Evolutionary conservation across 2,329 filamentous ascomycete species (phyloP).

Genomic region (Trichoderma koningiopsis): DNA sequence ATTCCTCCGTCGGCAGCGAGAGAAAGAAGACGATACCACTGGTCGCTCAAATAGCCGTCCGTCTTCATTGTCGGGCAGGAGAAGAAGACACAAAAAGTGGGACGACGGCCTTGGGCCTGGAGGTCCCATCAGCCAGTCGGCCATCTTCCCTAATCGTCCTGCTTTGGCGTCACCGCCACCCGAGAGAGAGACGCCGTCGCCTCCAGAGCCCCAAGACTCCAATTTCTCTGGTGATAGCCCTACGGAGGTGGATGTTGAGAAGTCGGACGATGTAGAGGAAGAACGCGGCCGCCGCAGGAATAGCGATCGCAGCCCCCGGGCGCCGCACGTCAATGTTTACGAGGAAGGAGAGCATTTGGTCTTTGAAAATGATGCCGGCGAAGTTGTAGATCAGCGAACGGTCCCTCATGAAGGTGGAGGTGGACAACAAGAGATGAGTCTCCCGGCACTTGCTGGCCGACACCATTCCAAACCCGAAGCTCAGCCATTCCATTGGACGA

Average conservation of each 20-base stretch:
- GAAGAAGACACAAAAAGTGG: conserved; percentile 67
- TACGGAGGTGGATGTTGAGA: conserved; percentile 37
- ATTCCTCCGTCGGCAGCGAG: conserved; percentile 80
- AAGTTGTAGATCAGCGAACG: conserved; percentile 67
- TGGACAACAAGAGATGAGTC: conserved; percentile 22
- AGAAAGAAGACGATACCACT: conserved; percentile 70
- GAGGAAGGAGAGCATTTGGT: conserved; percentile 79
- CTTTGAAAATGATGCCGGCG: conserved; percentile 83
- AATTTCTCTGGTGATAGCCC: conserved; percentile 38
- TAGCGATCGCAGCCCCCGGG: conserved; percentile 25
- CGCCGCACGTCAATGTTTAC: conserved; percentile 64
- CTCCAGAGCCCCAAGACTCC: conserved; percentile 39
- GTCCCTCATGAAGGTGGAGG: conserved; percentile 38
- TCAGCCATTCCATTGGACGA: conserved; percentile 36
- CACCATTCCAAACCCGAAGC: conserved; percentile 22
- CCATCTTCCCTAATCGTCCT: conserved; percentile 70
- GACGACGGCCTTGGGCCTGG: conserved; percentile 76
- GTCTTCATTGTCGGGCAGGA: conserved; percentile 61
- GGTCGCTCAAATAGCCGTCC: conserved; percentile 58
- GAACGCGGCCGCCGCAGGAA: conserved; percentile 26
- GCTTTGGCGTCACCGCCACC: conserved; percentile 31
- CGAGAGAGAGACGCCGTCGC: conserved; percentile 38
- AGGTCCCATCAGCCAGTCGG: conserved; percentile 86
- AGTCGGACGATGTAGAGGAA: conserved; percentile 30
- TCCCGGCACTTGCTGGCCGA: conserved; percentile 29